Conservation (phyloP, 2,329 filamentous ascomycete genomes). For the Coniochaeta ligniaria region DNA sequence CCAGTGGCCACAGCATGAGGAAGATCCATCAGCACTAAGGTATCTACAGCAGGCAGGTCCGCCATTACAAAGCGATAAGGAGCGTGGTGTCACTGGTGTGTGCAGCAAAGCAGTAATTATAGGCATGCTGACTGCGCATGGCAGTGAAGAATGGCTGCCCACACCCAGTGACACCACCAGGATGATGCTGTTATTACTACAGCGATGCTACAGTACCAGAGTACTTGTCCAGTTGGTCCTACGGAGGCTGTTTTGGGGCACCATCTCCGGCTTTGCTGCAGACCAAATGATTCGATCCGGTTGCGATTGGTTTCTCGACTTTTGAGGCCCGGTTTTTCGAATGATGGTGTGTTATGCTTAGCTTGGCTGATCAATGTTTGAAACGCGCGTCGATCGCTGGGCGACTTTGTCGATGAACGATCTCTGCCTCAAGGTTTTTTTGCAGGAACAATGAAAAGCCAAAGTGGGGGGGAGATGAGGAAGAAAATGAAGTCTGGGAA, state of each 20-base stretch:
- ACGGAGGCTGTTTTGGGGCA: background rate
- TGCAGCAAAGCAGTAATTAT: no score
- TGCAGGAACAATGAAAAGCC: background rate
- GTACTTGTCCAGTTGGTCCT: no score
- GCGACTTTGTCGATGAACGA: background rate
- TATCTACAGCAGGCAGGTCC: no score
- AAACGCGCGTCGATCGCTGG: background rate
- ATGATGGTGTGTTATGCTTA: background rate
- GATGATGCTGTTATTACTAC: no score
- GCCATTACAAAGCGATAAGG: no score
- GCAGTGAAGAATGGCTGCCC: no score
- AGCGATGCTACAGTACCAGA: no score
- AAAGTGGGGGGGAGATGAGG: background rate
- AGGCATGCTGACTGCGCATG: no score
- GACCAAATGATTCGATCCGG: background rate
- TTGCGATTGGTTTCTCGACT: background rate
- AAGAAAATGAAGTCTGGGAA: background rate
- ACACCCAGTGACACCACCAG: no score
- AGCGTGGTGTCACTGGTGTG: no score
- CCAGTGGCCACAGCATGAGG: no score
- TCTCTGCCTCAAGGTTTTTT: background rate
- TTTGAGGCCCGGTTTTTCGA: background rate
- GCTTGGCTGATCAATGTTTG: background rate
- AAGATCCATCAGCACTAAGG: no score
- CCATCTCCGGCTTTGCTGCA: background rate